Evolutionary conservation across 2,329 filamentous ascomycete genomes (phyloP).

Genomic region (Diaporthe sp.): DNA sequence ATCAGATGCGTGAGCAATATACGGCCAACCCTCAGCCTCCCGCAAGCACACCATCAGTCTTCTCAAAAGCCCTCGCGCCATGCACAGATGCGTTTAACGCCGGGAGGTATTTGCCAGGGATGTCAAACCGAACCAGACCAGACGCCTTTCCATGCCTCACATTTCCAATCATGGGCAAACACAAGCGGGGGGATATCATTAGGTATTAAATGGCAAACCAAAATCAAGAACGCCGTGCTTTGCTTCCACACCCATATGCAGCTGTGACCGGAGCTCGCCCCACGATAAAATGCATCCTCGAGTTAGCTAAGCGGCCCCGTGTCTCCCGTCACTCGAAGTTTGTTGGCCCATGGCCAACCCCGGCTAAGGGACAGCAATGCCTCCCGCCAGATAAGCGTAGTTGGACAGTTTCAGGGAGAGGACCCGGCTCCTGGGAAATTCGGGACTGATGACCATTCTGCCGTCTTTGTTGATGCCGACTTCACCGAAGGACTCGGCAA

Average conservation of each 20-base stretch:
- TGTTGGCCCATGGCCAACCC: background rate
- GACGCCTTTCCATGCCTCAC: constrained; percentile 40
- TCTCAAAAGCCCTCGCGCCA: background rate
- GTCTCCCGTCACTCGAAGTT: background rate
- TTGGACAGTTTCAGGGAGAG: constrained; percentile 71
- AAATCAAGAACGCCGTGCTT: constrained; percentile 40
- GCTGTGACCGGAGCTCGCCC: background rate
- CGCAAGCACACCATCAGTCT: background rate
- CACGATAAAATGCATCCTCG: constrained; percentile 2
- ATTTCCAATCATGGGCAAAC: constrained; percentile 33
- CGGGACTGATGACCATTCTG: constrained; percentile 68
- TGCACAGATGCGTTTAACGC: background rate
- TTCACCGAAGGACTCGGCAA: constrained; percentile 75
- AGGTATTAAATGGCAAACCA: constrained; percentile 35
- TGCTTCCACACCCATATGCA: constrained; percentile 35
- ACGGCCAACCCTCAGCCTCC: background rate
- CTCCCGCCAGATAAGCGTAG: constrained; percentile 65
- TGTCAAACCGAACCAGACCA: constrained; percentile 15
- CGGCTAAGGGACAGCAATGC: constrained; percentile 51
- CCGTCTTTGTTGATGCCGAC: constrained; percentile 72
- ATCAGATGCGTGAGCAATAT: background rate
- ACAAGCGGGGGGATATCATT: constrained; percentile 32
- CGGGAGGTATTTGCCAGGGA: background rate
- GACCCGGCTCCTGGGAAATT: constrained; percentile 66
- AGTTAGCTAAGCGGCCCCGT: background rate